These are phyloP conservation scores for Tetramitus jugosus DNA, from an alignment of 208 protist species.

Conservation along the genomic window DNA sequence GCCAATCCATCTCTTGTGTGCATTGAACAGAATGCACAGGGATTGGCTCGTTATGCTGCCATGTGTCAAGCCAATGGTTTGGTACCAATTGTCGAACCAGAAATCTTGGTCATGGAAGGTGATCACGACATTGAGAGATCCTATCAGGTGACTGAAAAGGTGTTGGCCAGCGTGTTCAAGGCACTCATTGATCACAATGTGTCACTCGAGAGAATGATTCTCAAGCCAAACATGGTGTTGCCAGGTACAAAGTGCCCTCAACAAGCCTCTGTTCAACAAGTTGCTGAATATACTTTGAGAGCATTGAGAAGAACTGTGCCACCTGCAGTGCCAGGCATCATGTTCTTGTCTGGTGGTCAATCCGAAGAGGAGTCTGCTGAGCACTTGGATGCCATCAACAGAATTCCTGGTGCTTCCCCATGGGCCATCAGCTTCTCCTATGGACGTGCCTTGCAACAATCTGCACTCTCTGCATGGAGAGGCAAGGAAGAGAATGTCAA, in stretches of 20 bases:
- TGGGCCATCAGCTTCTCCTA: slow-evolving; percentile 89
- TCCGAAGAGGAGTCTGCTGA: slow-evolving; percentile 83
- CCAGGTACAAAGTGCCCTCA: slow-evolving; percentile 62
- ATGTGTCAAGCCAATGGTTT: slow-evolving; percentile 89
- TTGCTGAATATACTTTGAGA: slow-evolving; percentile 72
- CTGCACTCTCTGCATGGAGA: slow-evolving; percentile 74
- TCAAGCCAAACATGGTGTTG: slow-evolving; percentile 96
- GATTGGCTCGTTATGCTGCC: slow-evolving; percentile 81
- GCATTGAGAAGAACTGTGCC: slow-evolving; percentile 80
- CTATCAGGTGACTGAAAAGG: slow-evolving; percentile 64
- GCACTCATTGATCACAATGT: slow-evolving; percentile 83
- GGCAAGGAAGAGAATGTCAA: slow-evolving; percentile 72
- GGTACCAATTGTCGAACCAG: slow-evolving; percentile 93
- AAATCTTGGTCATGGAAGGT: slow-evolving; percentile 88
- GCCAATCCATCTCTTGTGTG: slow-evolving; percentile 65
- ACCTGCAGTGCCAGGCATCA: slow-evolving; percentile 79
- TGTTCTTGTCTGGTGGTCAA: slow-evolving; percentile 90
- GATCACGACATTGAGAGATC: slow-evolving; percentile 75
- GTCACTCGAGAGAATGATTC: slow-evolving; percentile 80
- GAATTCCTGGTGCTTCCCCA: slow-evolving; percentile 42
- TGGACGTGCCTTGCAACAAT: slow-evolving; percentile 83
- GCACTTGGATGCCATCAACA: slow-evolving; percentile 92
- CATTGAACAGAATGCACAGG: slow-evolving; percentile 80
- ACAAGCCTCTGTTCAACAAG: slow-evolving; percentile 58
- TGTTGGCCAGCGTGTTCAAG: slow-evolving; percentile 49